Base-by-base conservation (phyloP, 2,329 filamentous ascomycete species). In the Arthrobotrys iridis region DNA sequence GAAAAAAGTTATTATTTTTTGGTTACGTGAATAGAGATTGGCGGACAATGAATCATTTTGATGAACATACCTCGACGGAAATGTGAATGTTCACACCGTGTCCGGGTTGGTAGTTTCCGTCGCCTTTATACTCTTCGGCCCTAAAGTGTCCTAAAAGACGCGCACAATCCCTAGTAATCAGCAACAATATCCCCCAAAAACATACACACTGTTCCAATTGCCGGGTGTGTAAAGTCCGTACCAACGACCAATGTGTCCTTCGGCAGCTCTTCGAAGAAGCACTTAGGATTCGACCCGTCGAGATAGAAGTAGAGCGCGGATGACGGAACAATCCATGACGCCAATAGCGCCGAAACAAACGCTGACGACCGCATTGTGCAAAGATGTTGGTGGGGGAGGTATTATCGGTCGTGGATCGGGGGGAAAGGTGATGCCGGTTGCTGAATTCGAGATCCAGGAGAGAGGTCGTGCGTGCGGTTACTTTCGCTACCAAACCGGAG, bases 261-360 rank as follows among this genome's bases (percentile, higher is more conserved):
- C 78, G 95, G 93, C 73, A 99, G 88, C 83, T 98, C 94, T 85
- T 99, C 95, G 84, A 91, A 96, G 88, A 99, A 99, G 85, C 95
- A 99, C 85, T 96, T 97, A 79, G 92, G 90, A 78, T 88, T 85
- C 57, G 88, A 87, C 80, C 91, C 92, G 82, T 98, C 93, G 83
- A 98, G 90, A 86, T 91, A 98, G 87, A 99, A 96, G 88, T 96
- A 94, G 72, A 99, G 88, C 67, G 93, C 93, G 82, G 93, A 91
- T 77, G 91, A 88, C 74, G 89, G 88, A 35, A 86, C 81, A 50
- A 87, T 82, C 83, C 83, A 93, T 85, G 76, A 90, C 86, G 80
- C 70, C 5, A 74, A 15, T 24, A 74, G 37, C 70, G 62, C 70
- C 55, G 70, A 67, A 33, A 74, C 13, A 40, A 74, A 67, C n/a